Conservation (phyloP, 2,329 filamentous ascomycete genomes). For the Fusarium transvaalense region DNA sequence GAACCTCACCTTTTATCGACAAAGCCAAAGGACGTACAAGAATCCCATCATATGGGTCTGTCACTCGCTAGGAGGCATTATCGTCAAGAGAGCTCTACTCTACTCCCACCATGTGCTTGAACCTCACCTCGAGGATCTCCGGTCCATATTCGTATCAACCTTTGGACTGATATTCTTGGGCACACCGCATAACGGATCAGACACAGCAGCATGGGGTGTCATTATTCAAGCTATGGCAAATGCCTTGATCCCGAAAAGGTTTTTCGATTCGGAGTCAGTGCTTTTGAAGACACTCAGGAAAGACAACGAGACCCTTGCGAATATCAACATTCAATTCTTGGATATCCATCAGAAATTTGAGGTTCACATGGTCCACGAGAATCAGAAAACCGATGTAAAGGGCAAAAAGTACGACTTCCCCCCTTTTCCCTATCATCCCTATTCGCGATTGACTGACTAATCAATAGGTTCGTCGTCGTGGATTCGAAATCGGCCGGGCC, state of each 20-base stretch:
- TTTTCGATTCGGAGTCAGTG: conserved; percentile 76
- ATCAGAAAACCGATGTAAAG: conserved; percentile 76
- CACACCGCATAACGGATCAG: conserved; percentile 79
- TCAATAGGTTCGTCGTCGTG: conserved; percentile 69
- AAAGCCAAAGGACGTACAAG: conserved; percentile 65
- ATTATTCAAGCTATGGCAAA: conserved; percentile 76
- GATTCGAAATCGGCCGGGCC: conserved; percentile 78
- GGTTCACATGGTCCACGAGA: conserved; percentile 83
- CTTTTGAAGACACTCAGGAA: conserved; percentile 78
- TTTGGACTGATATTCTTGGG: conserved; percentile 83
- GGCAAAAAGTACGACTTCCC: conserved; percentile 63
- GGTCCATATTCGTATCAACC: conserved; percentile 79
- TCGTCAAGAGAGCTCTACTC: conserved; percentile 77
- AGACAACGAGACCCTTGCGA: conserved; percentile 79
- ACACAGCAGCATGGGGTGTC: conserved; percentile 75
- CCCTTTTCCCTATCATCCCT: not conserved
- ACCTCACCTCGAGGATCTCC: conserved; percentile 71
- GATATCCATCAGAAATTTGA: conserved; percentile 78
- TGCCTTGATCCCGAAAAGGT: conserved; percentile 72
- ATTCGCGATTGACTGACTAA: conserved; percentile 9
- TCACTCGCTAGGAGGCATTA: conserved; percentile 79
- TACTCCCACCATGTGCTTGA: conserved; percentile 73
- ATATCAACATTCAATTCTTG: conserved; percentile 79
- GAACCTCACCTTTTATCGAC: conserved; percentile 72
- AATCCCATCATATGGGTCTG: conserved; percentile 82